phyloP scores from a whole-genome alignment of 2,329 filamentous ascomycete species.

The Huntiella moniliformis region DNA sequence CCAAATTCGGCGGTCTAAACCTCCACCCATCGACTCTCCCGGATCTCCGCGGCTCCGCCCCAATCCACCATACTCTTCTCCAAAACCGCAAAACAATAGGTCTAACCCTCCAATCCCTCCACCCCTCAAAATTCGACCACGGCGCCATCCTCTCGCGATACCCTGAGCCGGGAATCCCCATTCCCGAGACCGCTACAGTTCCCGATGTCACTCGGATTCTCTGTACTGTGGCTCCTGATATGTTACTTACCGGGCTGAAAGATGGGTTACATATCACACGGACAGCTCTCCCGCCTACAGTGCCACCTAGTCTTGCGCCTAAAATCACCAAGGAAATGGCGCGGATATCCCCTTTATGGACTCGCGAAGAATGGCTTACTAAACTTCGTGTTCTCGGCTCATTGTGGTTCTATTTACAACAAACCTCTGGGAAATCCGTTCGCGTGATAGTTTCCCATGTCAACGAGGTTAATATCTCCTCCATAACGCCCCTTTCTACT shows the following conservation, averaged over 20 bases:
- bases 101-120: conserved; percentile 71
- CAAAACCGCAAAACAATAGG: conserved; percentile 42
- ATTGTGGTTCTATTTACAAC: conserved; percentile 31
- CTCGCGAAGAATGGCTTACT: conserved; percentile 12
- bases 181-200: conserved; percentile 26
- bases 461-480: too few relatives aligned
- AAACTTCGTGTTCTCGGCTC: conserved; percentile 42
- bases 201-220: conserved; percentile 28
- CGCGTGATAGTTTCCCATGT: too few relatives aligned
- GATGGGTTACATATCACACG: conserved; percentile 47
- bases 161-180: conserved; percentile 34
- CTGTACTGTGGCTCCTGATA: conserved; percentile 43
- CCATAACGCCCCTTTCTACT: too few relatives aligned
- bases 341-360: conserved; percentile 22
- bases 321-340: conserved; percentile 52
- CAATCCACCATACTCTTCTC: conserved; percentile 70
- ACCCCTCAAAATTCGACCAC: conserved; percentile 57
- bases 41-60: conserved; percentile 74
- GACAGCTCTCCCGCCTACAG: not conserved
- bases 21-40: conserved; percentile 84
- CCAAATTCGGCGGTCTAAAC: conserved; percentile 76
- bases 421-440: too few relatives aligned
- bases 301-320: conserved; percentile 34
- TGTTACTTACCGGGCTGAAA: conserved; percentile 50
- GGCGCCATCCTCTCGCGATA: conserved; percentile 60